Percentiles rank a stretch among this genome's conserved stretches.
These are phyloP conservation scores for Dalbergia cochinchinensis DNA, from an alignment of 306 rosid species.

Conservation along the genomic window DNA sequence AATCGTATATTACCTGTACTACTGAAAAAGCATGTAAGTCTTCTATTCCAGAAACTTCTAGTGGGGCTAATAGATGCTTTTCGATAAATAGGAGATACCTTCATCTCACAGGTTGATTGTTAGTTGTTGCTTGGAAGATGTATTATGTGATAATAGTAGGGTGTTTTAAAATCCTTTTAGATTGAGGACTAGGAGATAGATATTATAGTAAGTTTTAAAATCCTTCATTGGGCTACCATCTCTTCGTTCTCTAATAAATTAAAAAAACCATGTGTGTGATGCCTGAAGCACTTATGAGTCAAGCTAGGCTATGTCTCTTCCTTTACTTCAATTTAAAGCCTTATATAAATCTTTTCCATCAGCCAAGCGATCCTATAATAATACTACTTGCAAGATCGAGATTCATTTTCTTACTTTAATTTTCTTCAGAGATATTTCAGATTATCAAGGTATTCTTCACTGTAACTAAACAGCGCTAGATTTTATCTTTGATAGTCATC, in stretches of 20 bases:
- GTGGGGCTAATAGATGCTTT: slow-evolving; percentile 32
- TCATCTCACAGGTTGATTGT: slow-evolving; percentile 30
- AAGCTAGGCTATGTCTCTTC: slow-evolving; percentile 21
- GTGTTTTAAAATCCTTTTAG: slow-evolving; percentile 18
- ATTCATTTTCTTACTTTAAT: background rate
- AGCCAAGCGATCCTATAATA: slow-evolving; percentile 20
- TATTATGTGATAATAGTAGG: background rate
- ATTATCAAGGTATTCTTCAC: background rate
- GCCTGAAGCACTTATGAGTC: slow-evolving; percentile 18
- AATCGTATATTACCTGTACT: slow-evolving; percentile 89
- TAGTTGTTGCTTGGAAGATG: slow-evolving; percentile 40
- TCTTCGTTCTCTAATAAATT: slow-evolving; percentile 24
- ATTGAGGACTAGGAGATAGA: slow-evolving; percentile 34
- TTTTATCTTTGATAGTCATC: slow-evolving; percentile 25
- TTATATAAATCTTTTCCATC: slow-evolving; percentile 17
- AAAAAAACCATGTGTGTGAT: slow-evolving; percentile 10
- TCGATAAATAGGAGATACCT: slow-evolving; percentile 18
- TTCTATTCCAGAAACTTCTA: slow-evolving; percentile 49
- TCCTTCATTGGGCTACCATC: slow-evolving; percentile 29
- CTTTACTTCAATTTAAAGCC: slow-evolving; percentile 32
- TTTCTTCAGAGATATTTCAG: background rate
- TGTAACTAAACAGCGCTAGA: background rate
- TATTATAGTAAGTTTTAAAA: slow-evolving; percentile 34
- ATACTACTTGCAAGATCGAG: slow-evolving; percentile 27
- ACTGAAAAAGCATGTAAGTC: slow-evolving; percentile 90